Percentiles rank a stretch among this genome's conserved stretches.
Conservation (phyloP, 1,284 basidiomycete genomes). For the Ustilago nuda region DNA sequence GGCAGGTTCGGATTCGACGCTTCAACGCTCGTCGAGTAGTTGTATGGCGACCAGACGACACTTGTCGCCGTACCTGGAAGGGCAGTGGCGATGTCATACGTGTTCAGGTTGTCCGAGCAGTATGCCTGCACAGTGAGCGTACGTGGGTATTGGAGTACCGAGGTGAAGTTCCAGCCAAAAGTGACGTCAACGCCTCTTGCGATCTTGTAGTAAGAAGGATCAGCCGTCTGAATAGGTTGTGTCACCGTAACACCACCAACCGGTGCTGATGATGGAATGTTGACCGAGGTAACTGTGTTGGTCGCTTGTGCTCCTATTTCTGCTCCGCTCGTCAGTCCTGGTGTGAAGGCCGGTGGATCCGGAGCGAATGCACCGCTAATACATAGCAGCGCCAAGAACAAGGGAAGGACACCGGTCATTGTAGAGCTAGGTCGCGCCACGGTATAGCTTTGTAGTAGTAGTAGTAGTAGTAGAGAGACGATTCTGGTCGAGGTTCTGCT, state of each 20-base stretch:
- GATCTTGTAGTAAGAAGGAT: conserved; percentile 68
- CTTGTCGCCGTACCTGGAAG: conserved; percentile 60
- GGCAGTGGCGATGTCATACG: conserved; percentile 62
- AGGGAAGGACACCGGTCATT: conserved; percentile 23
- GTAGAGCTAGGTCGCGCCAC: not conserved
- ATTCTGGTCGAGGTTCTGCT: not conserved
- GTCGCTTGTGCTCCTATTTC: conserved; percentile 16
- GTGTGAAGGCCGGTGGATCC: conserved; percentile 40
- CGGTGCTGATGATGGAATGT: conserved; percentile 57
- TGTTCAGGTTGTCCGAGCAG: conserved; percentile 64
- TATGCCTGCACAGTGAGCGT: conserved; percentile 62
- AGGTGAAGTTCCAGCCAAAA: conserved; percentile 68
- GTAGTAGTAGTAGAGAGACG: too few species aligned
- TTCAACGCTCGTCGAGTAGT: conserved; percentile 57
- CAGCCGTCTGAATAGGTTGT: conserved; percentile 62
- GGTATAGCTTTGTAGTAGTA: not conserved
- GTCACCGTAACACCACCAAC: conserved; percentile 67
- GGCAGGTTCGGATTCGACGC: conserved; percentile 49
- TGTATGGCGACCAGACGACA: conserved; percentile 65
- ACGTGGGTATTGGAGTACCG: conserved; percentile 54
- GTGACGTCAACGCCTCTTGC: conserved; percentile 62
- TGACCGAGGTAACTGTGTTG: conserved; percentile 18
- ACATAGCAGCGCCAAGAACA: conserved; percentile 25
- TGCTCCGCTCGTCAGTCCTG: conserved; percentile 20
- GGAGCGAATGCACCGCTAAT: conserved; percentile 27